Percentiles rank a stretch among this genome's conserved stretches.
Conservation (phyloP, 345 rosid genomes). For the Limnanthes douglasii region DNA sequence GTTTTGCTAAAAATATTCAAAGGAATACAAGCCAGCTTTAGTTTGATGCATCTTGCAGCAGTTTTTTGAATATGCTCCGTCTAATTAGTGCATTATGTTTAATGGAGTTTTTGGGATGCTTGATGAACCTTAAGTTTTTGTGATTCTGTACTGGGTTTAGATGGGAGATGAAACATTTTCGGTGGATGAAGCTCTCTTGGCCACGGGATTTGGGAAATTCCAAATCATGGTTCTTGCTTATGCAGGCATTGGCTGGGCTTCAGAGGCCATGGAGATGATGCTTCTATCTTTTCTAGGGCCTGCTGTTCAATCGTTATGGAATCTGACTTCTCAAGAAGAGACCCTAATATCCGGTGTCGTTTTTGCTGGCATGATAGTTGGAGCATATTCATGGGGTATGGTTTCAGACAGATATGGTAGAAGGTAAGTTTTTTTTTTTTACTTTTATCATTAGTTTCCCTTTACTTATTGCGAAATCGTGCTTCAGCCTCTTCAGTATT, state of each 20-base stretch:
- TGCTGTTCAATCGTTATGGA: constrained; percentile 25
- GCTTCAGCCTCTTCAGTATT: background rate
- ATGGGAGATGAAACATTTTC: too few relatives aligned
- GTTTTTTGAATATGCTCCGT: too few relatives aligned
- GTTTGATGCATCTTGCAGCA: too few relatives aligned
- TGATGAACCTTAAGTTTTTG: too few relatives aligned
- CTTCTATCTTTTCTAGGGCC: constrained; percentile 35
- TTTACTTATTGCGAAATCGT: background rate
- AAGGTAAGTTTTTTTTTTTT: constrained; percentile 17
- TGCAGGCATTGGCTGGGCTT: constrained; percentile 27
- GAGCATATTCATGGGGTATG: constrained; percentile 39
- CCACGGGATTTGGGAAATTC: constrained; percentile 25
- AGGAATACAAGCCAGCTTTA: too few relatives aligned
- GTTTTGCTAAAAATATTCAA: too few relatives aligned
- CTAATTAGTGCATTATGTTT: too few relatives aligned
- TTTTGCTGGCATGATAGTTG: constrained; percentile 32
- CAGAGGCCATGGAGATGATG: constrained; percentile 42
- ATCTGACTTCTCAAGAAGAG: constrained; percentile 22
- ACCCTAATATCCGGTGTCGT: constrained; percentile 21
- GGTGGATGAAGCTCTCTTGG: constrained; percentile 23
- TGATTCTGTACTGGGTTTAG: too few relatives aligned
- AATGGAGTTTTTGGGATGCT: too few relatives aligned
- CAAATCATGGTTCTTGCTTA: constrained; percentile 23
- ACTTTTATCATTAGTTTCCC: too few relatives aligned
- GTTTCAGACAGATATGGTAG: constrained; percentile 27